Evolutionary conservation across 345 rosid species (phyloP).

Genomic region (Bretschneidera sinensis): DNA sequence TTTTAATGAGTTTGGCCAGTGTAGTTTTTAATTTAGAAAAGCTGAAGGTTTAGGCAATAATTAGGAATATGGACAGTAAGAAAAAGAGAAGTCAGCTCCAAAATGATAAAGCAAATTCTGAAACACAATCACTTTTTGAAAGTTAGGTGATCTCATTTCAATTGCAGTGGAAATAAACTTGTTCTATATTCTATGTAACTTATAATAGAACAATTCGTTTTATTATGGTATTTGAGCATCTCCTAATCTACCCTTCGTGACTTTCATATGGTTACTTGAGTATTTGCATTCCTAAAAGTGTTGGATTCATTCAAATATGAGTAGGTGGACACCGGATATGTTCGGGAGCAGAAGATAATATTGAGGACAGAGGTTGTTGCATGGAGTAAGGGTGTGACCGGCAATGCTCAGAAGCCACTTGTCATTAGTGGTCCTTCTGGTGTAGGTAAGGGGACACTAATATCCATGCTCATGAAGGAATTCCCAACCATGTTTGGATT

Average conservation of each 20-base stretch:
- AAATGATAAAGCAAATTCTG: too few relatives aligned
- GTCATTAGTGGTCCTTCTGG: constrained; percentile 94
- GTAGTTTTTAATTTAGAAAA: too few relatives aligned
- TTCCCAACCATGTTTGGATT: constrained; percentile 80
- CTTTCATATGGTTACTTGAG: not conserved
- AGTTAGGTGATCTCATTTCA: too few relatives aligned
- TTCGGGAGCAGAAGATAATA: constrained; percentile 45
- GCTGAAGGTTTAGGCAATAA: not conserved
- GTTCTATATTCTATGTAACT: not conserved
- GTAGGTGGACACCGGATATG: constrained; percentile 69
- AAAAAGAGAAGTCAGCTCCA: too few relatives aligned
- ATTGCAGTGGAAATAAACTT: too few relatives aligned
- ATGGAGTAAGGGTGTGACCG: constrained; percentile 78
- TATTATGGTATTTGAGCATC: not conserved
- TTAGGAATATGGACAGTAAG: too few relatives aligned
- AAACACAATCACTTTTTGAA: too few relatives aligned
- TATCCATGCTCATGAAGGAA: constrained; percentile 70
- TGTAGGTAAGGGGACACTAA: constrained; percentile 86
- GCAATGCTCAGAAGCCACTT: constrained; percentile 60
- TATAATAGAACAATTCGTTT: constrained; percentile 2
- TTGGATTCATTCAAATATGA: constrained; percentile 5
- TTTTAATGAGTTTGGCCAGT: too few relatives aligned
- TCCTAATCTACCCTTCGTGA: not conserved
- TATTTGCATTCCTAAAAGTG: not conserved
- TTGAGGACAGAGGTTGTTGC: constrained; percentile 64